Evolutionary conservation across 805 yeast species (phyloP), one percentile per base, ranked within the genome.

Genomic region (Starmerella apis): DNA sequence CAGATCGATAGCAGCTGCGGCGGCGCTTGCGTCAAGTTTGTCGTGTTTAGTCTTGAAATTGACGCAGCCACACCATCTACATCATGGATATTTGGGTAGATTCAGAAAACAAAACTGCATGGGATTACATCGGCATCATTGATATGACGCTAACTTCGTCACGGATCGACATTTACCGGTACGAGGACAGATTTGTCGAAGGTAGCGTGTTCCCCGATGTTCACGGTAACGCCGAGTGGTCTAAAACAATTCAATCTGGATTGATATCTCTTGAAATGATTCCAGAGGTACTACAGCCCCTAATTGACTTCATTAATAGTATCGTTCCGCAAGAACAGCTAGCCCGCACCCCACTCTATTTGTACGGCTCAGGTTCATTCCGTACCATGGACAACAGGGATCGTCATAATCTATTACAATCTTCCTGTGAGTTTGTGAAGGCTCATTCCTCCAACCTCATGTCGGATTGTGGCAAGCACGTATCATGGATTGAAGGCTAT

Each of bases 141-240:
- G 98, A 90, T 65, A 84, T 95, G 0, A 96, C 96, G 0, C 85
- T 96, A 0, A 82, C 94, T 0, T 96, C 96, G 0, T 85, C 96
- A 1, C 71, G 96, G 43, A 73, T 84, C 10, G 90, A 86, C 64
- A 74, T 90, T 9, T 90, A 83, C 64, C 74, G 73, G 49, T 81
- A 58, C 47, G 51, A 45, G 23, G 30, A 49, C 62, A 18, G 39
- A 24, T 11, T 38, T 28, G 27, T 45, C 14, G 32, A 19, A 35
- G 53, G 3, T 54, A 65, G 3, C 55, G 59, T 3, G 52, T 57
- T 27, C 38, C 43, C 38, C 35, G 24, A 38, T 51, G 48, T 38
- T 78, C 83, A 82, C 69, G 70, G 49, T 68, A 66, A 50, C 73
- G 75, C 54, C 69, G 77, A 35, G 71, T 42, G 45, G 45, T 28